phyloP scores from a whole-genome alignment of 1,284 basidiomycete genomes.

The Coniferiporia sulphurascens region DNA sequence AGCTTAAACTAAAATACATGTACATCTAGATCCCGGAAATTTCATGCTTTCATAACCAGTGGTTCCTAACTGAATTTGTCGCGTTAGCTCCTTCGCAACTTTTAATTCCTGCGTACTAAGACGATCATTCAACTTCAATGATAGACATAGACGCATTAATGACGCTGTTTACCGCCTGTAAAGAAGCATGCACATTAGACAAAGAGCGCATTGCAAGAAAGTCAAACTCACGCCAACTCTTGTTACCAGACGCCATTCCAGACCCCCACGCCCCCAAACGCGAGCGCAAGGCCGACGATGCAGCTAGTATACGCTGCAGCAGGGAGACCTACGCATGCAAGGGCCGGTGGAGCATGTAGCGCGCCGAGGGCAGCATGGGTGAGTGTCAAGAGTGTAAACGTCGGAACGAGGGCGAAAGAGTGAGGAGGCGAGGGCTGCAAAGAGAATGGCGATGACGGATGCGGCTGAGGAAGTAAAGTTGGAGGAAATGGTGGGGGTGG shows the following conservation, averaged over 20 bases:
- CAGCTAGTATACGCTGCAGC: conserved; percentile 62
- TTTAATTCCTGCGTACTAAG: no score
- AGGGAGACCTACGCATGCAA: conserved; percentile 65
- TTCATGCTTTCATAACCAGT: no score
- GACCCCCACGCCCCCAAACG: conserved; percentile 62
- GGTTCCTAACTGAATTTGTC: no score
- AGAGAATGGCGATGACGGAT: conserved; percentile 19
- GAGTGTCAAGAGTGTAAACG: conserved; percentile 43
- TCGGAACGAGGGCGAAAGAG: conserved; percentile 37
- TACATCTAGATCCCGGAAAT: no score
- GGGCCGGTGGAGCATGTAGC: conserved; percentile 55
- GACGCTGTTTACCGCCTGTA: no score
- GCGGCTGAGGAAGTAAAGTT: not conserved
- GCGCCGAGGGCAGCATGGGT: conserved; percentile 49
- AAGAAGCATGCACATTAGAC: no score
- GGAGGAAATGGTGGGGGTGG: conserved; percentile 31
- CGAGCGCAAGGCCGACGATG: conserved; percentile 54
- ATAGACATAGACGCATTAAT: no score
- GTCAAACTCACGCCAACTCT: not conserved
- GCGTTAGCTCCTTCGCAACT: no score
- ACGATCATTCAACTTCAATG: no score
- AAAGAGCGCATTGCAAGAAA: not conserved
- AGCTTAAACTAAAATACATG: no score
- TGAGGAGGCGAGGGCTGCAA: conserved; percentile 20
- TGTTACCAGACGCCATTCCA: conserved; percentile 45